phyloP scores from a whole-genome alignment of 345 rosid species.

The Orychophragmus violaceus region DNA sequence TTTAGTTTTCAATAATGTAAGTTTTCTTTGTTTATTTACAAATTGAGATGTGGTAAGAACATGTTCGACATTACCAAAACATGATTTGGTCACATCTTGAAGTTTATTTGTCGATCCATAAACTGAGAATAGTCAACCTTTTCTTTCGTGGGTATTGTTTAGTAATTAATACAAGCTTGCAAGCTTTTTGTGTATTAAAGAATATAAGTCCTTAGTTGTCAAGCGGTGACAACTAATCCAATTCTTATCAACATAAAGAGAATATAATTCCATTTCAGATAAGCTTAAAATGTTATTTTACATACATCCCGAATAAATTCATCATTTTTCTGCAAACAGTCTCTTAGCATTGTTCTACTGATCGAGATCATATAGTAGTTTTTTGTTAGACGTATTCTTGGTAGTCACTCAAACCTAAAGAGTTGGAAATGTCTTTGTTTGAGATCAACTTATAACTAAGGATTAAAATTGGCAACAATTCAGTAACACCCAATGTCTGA shows the following conservation, averaged over 20 bases:
- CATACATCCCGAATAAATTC: not conserved
- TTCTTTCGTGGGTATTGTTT: not conserved
- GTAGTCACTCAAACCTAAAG: not conserved
- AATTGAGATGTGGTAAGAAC: conserved; percentile 10
- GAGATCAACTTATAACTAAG: not conserved
- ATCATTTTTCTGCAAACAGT: not conserved
- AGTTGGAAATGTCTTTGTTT: not conserved
- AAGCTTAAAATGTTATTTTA: not conserved
- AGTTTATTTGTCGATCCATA: not conserved
- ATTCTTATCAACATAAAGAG: not conserved
- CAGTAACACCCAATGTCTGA: not conserved
- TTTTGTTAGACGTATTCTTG: not conserved
- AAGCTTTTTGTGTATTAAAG: too few species aligned
- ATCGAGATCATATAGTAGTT: not conserved
- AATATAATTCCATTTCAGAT: not conserved
- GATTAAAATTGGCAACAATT: not conserved
- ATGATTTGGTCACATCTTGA: conserved; percentile 21
- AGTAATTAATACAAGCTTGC: too few species aligned
- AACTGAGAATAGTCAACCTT: not conserved
- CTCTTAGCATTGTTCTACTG: not conserved
- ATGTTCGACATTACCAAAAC: conserved; percentile 26
- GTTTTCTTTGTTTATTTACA: not conserved
- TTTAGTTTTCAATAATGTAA: not conserved
- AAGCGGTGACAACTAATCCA: not conserved
- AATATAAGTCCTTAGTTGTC: not conserved